Evolutionary conservation across 805 yeast species (phyloP).

Genomic region (Wickerhamiella siamensis): DNA sequence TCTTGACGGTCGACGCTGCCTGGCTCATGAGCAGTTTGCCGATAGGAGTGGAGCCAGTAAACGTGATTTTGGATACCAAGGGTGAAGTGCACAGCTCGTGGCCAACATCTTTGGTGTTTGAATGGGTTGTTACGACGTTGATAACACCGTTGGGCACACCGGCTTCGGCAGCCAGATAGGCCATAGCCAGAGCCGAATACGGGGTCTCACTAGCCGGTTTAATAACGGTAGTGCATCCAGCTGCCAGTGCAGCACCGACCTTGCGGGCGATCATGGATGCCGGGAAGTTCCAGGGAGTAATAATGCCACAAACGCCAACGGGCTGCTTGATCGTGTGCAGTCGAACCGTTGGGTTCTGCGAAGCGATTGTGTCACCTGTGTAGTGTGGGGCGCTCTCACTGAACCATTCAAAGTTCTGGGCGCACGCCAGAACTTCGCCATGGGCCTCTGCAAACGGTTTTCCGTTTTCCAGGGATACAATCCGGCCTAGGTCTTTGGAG

Average conservation of each 20-base stretch:
- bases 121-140: conserved; percentile 39
- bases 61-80: conserved; percentile 49
- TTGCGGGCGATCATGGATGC: conserved; percentile 64
- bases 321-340: conserved; percentile 56
- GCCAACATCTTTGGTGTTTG: conserved; percentile 32
- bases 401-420: conserved; percentile 80
- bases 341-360: conserved; percentile 33
- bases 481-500: conserved; percentile 47
- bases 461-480: conserved; percentile 60
- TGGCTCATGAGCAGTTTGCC: conserved; percentile 56
- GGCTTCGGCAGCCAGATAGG: conserved; percentile 44
- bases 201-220: conserved; percentile 75
- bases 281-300: conserved; percentile 82
- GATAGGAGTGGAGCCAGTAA: conserved; percentile 66
- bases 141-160: conserved; percentile 60
- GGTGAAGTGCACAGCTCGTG: conserved; percentile 41
- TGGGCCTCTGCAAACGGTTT: conserved; percentile 56
- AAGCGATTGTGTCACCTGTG: conserved; percentile 51
- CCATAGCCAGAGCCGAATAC: conserved; percentile 54
- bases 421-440: conserved; percentile 54
- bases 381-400: conserved; percentile 59
- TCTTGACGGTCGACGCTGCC: conserved; percentile 46
- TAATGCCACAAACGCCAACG: conserved; percentile 65
- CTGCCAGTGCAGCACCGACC: conserved; percentile 63
- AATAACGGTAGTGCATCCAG: conserved; percentile 64